A percentile compares a stretch with the other conserved stretches of the same genome.
phyloP scores from a whole-genome alignment of 495 filamentous ascomycete genomes.

The Penicillium flavigenum region DNA sequence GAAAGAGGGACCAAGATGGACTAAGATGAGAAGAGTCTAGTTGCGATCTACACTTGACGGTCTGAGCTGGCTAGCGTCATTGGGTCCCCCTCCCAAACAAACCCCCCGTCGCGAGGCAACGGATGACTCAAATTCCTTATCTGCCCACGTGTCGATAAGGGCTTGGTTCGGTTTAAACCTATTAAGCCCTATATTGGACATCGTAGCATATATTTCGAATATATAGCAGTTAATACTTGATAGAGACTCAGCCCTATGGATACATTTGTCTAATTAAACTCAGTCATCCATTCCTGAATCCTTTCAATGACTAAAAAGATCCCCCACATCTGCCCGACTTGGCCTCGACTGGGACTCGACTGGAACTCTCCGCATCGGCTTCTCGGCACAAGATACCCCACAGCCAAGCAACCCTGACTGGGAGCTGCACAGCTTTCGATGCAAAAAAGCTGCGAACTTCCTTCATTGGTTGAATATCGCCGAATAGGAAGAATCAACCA shows the following conservation, averaged over 20 bases:
- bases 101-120: constrained; percentile 27
- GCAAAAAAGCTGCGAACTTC: neutral
- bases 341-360: constrained; percentile 1
- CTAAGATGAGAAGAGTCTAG: constrained; percentile 17
- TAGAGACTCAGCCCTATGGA: neutral
- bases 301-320: neutral
- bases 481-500: constrained; percentile 11
- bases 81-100: constrained; percentile 24
- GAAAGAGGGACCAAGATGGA: neutral
- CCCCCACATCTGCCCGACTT: constrained; percentile 2
- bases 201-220: neutral
- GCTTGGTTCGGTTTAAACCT: neutral
- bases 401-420: constrained; percentile 11
- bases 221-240: neutral
- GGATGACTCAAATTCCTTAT: constrained; percentile 14
- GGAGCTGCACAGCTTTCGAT: neutral
- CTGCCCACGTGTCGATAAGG: constrained; percentile 18
- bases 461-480: constrained; percentile 17
- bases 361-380: constrained; percentile 25
- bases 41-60: constrained; percentile 14
- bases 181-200: neutral
- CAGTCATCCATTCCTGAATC: neutral
- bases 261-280: neutral
- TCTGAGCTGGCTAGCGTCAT: constrained; percentile 19
- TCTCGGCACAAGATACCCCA: constrained; percentile 24